Evolutionary conservation across 805 yeast genomes (phyloP).

Genomic region (Saccharomyces paradoxus): DNA sequence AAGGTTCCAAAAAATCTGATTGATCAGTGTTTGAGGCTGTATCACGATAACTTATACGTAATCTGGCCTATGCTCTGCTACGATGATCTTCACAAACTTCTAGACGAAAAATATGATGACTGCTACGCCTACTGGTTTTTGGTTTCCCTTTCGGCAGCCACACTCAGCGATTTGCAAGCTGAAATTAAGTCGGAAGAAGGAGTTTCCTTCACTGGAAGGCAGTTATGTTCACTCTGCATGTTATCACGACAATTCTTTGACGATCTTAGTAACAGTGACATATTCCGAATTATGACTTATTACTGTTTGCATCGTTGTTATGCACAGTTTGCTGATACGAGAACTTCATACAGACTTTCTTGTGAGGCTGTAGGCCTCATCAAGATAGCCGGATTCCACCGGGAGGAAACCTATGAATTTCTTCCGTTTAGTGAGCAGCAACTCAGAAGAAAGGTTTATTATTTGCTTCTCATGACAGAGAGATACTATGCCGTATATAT

Average conservation of each 20-base stretch:
- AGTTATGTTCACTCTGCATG: conserved; percentile 58
- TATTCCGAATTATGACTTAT: neutral
- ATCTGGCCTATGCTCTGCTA: neutral
- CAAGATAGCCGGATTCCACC: neutral
- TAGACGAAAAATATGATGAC: neutral
- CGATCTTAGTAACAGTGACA: conserved; percentile 23
- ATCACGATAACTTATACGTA: neutral
- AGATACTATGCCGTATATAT: neutral
- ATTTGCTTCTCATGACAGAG: neutral
- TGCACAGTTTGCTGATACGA: no score
- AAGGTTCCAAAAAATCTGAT: neutral
- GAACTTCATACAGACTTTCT: no score
- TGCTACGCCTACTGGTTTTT: neutral
- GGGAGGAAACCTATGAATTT: neutral
- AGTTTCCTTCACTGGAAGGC: conserved; percentile 60
- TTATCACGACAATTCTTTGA: conserved; percentile 97
- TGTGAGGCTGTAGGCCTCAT: neutral
- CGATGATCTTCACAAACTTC: neutral
- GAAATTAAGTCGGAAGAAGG: conserved; percentile 75
- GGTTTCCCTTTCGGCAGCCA: neutral
- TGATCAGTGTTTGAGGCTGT: neutral
- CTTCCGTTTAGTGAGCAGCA: no score
- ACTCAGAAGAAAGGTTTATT: neutral
- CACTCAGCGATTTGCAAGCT: conserved; percentile 46
- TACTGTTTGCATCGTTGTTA: no score